Evolutionary conservation across 2,329 filamentous ascomycete species (phyloP), one percentile per base, ranked within the genome.

Genomic region (Drechslerella stenobrocha): DNA sequence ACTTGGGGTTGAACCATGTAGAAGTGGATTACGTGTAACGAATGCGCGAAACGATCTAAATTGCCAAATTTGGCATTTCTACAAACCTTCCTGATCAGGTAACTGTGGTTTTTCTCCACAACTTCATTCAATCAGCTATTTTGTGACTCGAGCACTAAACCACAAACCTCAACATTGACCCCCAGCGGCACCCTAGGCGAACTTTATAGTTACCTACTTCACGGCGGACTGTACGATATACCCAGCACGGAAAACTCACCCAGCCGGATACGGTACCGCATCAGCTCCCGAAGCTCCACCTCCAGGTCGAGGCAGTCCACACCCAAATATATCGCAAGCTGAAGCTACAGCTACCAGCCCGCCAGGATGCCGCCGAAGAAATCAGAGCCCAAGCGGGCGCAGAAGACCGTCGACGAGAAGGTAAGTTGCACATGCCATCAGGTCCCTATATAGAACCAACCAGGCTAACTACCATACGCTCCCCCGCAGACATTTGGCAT

Each of bases 401-500:
- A 76, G 73, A 90, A 90, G 79, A 74, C 81, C 44, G 88, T 90
- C 70, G 90, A 93, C 70, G 93, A 98, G 81, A 93, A 92, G 79
- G 51, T 44, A 30, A 18, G 13, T 45, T 4, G n/a, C 26, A 24
- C 15, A 50, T 26, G 13, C n/a, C 28, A 32, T 9, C 15, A 2
- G 26, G 6, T 13, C 9, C n/a, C 32, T 5, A 15, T 34, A 30
- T 24, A 20, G 5, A 15, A 9, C 6, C 51, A 42, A 53, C 59
- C 15, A 59, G 18, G 18, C 23, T 45, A 35, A n/a, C 13, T 37
- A 15, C 11, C 13, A 9, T n/a, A 23, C 22, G 2, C 45, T 47
- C 47, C n/a, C 22, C 40, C 45, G 6, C 65, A 82, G 80, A 96
- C 93, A 48, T 98, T 98, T 82, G 93, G 93, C 74, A 97, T 98